Base-by-base conservation (phyloP, 2,329 filamentous ascomycete genomes). In the Monosporascus cannonballus region DNA sequence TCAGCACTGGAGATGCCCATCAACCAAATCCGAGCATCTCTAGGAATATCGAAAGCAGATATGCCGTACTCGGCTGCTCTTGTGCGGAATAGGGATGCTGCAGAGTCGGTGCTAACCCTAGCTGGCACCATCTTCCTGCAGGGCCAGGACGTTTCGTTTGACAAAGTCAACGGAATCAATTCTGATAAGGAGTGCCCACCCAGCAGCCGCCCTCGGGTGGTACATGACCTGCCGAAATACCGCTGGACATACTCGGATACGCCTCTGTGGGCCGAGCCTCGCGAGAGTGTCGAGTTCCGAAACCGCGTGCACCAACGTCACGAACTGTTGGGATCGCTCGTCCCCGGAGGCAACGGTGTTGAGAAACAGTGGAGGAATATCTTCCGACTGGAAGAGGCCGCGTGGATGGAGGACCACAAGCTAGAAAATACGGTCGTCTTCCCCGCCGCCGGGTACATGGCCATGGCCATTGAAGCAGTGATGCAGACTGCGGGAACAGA, bases 41-140 rank as follows among this genome's bases (percentile, higher is more conserved):
- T n/a, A 7, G 22, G 38, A 9, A 9, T 25, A 18, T n/a, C n/a
- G 14, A 24, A n/a, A n/a, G 25, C 24, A 14, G 41, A 48, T 15
- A 42, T 55, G 24, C 44, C 44, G n/a, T 55, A 55, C 38, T 34
- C 11, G 4, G 18, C 54, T 1, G n/a, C 41, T 2, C 22, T 55
- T 6, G 24, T 46, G 11, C 46, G 51, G 36, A 46, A 47, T 6
- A 49, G 20, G 22, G 36, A 48, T 18, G 27, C 46, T 6, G 46
- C 34, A 18, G 46, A 48, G 18, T 20, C 46, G 7, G 36, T 48
- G 15, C 2, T 48, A 27, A 30, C 20, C 24, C 30, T 48, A 20
- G 46, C 36, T 11, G 46, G 46, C 17, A 6, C 2, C 6, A 34
- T 48, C 25, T 48, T 20, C 17, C 30, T 48, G 6, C 30, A 48